Conservation (phyloP, 78 protist species). For the Creolimax fragrantissima region DNA sequence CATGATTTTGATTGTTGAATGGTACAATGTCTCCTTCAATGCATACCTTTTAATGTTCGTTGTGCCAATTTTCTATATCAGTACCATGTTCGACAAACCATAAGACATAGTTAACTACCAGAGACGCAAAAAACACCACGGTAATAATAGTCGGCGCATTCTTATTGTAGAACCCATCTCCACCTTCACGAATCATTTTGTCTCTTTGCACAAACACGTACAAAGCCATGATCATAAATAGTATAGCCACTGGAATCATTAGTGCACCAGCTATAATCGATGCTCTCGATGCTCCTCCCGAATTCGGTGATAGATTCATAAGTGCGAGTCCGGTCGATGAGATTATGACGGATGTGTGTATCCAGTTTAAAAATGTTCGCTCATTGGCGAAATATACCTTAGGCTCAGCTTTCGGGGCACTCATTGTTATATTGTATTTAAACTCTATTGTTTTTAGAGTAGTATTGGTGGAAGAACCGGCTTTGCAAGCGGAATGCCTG, state of each 20-base stretch:
- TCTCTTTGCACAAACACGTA: background rate
- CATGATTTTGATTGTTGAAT: background rate
- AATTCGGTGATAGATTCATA: background rate
- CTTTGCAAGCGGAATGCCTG: too few relatives aligned
- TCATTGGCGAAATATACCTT: constrained; percentile 33
- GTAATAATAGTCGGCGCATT: background rate
- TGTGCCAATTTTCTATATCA: background rate
- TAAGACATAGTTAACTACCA: background rate
- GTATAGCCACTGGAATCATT: background rate
- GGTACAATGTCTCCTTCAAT: background rate
- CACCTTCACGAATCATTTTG: background rate
- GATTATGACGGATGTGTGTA: constrained; percentile 16
- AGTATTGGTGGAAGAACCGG: too few relatives aligned
- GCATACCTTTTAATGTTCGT: background rate
- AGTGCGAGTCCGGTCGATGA: constrained; percentile 24
- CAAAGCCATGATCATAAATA: background rate
- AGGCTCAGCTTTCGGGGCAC: constrained; percentile 16
- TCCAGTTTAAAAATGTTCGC: constrained; percentile 27
- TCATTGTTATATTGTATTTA: background rate
- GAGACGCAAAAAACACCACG: background rate
- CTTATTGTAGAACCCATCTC: background rate
- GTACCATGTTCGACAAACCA: constrained; percentile 18
- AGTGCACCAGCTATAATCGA: background rate
- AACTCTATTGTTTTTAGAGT: too few relatives aligned
- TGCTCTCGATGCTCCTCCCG: background rate